Evolutionary conservation across 495 filamentous ascomycete species (phyloP).

Genomic region (Lineolata rhizophorae): DNA sequence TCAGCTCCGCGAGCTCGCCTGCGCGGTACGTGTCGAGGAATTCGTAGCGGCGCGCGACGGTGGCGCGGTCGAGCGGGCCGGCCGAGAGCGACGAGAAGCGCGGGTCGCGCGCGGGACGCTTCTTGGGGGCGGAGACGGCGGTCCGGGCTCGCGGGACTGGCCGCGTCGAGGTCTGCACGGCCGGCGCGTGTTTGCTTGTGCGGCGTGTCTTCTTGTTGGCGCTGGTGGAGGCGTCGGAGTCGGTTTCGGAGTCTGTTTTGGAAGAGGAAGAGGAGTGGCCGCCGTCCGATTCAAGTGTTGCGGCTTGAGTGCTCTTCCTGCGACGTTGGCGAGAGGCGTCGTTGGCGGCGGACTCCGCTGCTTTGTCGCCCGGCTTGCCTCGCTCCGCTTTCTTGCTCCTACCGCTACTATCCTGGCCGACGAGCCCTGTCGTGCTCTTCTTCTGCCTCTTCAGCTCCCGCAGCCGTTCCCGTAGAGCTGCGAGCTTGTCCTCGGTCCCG

Average conservation of each 20-base stretch:
- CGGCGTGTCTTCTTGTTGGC: not conserved
- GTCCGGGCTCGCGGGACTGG: constrained; percentile 60
- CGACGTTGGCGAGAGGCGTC: not conserved
- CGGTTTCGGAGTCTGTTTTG: not conserved
- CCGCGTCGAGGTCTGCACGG: constrained; percentile 55
- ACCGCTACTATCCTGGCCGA: no score
- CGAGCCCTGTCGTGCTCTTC: no score
- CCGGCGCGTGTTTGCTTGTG: constrained; percentile 75
- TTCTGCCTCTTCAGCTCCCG: constrained; percentile 12
- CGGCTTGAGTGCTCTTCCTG: no score
- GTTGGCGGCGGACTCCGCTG: not conserved
- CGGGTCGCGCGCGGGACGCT: constrained; percentile 50
- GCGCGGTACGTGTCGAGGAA: constrained; percentile 75
- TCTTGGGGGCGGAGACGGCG: constrained; percentile 37
- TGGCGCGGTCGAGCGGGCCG: constrained; percentile 26
- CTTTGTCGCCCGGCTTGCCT: not conserved
- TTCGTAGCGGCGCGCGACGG: constrained; percentile 43
- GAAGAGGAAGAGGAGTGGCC: not conserved
- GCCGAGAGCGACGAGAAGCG: constrained; percentile 48
- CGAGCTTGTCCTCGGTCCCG: constrained; percentile 17
- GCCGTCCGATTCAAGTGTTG: not conserved
- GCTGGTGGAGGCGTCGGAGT: not conserved
- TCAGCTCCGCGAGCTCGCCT: constrained; percentile 53
- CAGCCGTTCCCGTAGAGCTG: constrained; percentile 12
- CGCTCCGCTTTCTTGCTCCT: no score